These are phyloP conservation scores for Exserohilum rostratum DNA, from an alignment of 2,329 filamentous ascomycete species.

Conservation along the genomic window DNA sequence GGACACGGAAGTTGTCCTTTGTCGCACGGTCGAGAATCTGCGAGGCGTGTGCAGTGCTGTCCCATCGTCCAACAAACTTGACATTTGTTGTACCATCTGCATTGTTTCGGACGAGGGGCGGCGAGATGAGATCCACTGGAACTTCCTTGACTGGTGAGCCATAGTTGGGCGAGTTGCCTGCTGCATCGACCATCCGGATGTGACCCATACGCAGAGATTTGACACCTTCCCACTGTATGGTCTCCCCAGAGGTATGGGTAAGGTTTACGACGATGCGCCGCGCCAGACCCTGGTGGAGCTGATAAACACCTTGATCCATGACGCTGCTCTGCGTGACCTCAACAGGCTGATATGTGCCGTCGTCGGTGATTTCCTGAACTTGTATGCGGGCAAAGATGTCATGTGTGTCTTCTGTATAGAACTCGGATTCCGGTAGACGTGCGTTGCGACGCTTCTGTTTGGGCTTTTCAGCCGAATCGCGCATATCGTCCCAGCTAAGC, in stretches of 20 bases:
- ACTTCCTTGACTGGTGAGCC: slow-evolving; percentile 74
- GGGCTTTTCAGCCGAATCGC: slow-evolving; percentile 68
- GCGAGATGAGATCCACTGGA: slow-evolving; percentile 74
- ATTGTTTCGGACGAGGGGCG: slow-evolving; percentile 81
- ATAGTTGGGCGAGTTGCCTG: slow-evolving; percentile 83
- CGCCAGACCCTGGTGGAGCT: slow-evolving; percentile 93
- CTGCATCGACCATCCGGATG: slow-evolving; percentile 81
- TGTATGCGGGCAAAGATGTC: slow-evolving; percentile 89
- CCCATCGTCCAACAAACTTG: slow-evolving; percentile 91
- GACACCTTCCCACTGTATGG: slow-evolving; percentile 86
- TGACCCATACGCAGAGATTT: slow-evolving; percentile 77
- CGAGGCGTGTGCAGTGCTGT: slow-evolving; percentile 90
- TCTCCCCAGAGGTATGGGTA: slow-evolving; percentile 89
- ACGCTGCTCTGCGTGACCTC: slow-evolving; percentile 88
- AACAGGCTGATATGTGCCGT: slow-evolving; percentile 87
- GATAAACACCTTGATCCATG: slow-evolving; percentile 87
- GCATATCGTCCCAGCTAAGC: slow-evolving; percentile 98
- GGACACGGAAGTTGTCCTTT: slow-evolving; percentile 88
- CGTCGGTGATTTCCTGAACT: slow-evolving; percentile 88
- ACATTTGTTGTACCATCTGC: slow-evolving; percentile 89
- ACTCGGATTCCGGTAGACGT: slow-evolving; percentile 88
- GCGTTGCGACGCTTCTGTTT: slow-evolving; percentile 66
- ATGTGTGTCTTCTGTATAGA: slow-evolving; percentile 90
- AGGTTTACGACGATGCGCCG: slow-evolving; percentile 84
- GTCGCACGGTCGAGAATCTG: slow-evolving; percentile 93